These are phyloP conservation scores for Dictyostelium brefeldianum DNA, from an alignment of 78 protist genomes.

Conservation along the genomic window DNA sequence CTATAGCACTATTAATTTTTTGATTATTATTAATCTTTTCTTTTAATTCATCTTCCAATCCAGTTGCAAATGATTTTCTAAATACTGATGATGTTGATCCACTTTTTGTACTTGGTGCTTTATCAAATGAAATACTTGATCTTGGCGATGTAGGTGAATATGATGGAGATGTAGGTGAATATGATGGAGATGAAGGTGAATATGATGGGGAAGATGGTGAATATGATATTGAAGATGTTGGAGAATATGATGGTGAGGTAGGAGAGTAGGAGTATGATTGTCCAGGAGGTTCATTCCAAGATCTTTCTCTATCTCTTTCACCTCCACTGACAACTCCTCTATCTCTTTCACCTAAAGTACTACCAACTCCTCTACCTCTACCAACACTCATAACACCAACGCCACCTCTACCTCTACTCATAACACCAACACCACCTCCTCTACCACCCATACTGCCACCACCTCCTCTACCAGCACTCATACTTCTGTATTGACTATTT, in stretches of 20 bases:
- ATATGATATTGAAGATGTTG: conserved; percentile 10
- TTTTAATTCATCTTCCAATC: too few species aligned
- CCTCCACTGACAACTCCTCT: not conserved
- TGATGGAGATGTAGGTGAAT: not conserved
- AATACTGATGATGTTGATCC: not conserved
- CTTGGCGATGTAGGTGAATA: not conserved
- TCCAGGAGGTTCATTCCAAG: too few species aligned
- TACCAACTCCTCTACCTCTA: not conserved
- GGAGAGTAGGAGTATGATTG: not conserved
- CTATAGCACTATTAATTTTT: too few species aligned
- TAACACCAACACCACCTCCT: not conserved
- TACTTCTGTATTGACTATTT: too few species aligned
- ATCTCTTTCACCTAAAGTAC: not conserved
- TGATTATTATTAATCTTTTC: too few species aligned
- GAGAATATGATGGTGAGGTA: conserved; percentile 18
- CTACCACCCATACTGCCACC: not conserved
- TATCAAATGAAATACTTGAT: not conserved
- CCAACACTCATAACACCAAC: not conserved
- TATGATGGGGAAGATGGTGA: not conserved
- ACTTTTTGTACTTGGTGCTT: not conserved
- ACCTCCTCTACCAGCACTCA: too few species aligned
- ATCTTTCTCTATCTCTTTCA: not conserved
- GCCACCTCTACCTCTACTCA: not conserved
- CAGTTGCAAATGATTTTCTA: too few species aligned
- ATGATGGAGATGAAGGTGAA: not conserved